Conservation (phyloP, 2,329 filamentous ascomycete species). For the Claviceps digitariae region DNA sequence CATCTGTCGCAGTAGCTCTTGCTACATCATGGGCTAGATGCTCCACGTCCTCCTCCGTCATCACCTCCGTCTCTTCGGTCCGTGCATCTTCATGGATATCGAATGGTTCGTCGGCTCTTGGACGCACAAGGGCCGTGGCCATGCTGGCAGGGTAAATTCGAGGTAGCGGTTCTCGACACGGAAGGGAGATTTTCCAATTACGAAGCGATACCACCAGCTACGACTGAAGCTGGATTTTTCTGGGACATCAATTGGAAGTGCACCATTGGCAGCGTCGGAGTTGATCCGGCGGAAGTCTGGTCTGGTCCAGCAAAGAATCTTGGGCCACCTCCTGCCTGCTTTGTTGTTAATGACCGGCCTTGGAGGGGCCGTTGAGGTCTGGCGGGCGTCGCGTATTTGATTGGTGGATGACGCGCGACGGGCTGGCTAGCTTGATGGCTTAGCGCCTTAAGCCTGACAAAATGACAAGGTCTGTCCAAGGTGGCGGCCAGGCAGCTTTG, state of each 20-base stretch:
- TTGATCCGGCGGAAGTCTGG: neutral
- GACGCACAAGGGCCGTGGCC: conserved; percentile 1
- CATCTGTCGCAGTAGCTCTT: conserved; percentile 10
- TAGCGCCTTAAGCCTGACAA: neutral
- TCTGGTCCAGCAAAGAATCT: neutral
- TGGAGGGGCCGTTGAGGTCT: neutral
- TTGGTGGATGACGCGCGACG: conserved; percentile 3
- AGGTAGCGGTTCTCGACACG: neutral
- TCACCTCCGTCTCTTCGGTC: conserved; percentile 37
- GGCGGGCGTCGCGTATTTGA: neutral
- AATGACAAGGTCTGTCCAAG: neutral
- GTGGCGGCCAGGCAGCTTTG: conserved; percentile 9
- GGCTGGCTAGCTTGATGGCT: neutral
- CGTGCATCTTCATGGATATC: conserved; percentile 36
- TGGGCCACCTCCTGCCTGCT: neutral
- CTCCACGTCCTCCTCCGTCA: conserved; percentile 26
- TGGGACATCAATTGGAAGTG: neutral
- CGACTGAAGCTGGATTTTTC: neutral
- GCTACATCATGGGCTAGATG: conserved; percentile 17
- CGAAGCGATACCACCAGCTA: too few species aligned
- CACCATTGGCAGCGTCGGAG: neutral
- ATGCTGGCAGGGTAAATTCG: neutral
- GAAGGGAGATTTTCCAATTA: neutral
- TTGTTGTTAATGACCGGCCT: neutral
- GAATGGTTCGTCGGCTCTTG: conserved; percentile 23